Evolutionary conservation across 768 basidiomycete species (phyloP).

Genomic region (Xerocomellus dryophilus): DNA sequence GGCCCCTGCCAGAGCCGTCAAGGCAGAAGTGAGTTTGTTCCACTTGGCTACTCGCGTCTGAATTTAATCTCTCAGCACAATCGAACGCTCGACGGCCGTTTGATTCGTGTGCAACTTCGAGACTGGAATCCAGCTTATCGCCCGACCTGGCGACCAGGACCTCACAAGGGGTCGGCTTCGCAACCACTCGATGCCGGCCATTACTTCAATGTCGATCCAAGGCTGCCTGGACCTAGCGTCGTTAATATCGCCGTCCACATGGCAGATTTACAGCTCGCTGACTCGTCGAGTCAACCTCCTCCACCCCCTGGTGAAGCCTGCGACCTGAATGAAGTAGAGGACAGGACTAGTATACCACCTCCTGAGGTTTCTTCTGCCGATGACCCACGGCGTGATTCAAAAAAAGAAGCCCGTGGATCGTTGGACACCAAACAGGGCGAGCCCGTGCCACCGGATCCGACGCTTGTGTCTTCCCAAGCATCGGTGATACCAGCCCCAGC

Average conservation of each 20-base stretch:
- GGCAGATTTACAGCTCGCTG: conserved; percentile 8
- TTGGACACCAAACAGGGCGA: conserved; percentile 32
- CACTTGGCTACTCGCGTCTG: not conserved
- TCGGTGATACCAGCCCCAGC: conserved; percentile 25
- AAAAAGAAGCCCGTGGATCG: conserved; percentile 1
- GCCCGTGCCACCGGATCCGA: conserved; percentile 2
- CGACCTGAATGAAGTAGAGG: conserved; percentile 20
- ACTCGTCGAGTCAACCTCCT: conserved; percentile 1
- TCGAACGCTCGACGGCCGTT: conserved; percentile 61
- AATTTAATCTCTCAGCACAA: conserved; percentile 54
- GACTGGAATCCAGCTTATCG: conserved; percentile 61
- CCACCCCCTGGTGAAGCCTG: conserved; percentile 6
- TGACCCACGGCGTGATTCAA: not conserved
- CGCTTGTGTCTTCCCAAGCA: conserved; percentile 21
- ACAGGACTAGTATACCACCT: not conserved
- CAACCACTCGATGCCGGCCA: conserved; percentile 17
- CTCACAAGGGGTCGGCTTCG: conserved; percentile 39
- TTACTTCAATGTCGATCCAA: conserved; percentile 12
- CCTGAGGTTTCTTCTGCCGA: not conserved
- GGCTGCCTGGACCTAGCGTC: conserved; percentile 3
- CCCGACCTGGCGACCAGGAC: conserved; percentile 34
- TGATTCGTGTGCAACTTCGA: conserved; percentile 72
- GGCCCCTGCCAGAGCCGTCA: conserved; percentile 63
- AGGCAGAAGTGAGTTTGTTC: conserved; percentile 49
- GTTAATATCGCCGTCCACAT: conserved; percentile 10